A percentile compares a stretch with the other conserved stretches of the same genome.
These are phyloP conservation scores for Neurospora tetrasperma DNA, from an alignment of 495 filamentous ascomycete species.

Conservation along the genomic window DNA sequence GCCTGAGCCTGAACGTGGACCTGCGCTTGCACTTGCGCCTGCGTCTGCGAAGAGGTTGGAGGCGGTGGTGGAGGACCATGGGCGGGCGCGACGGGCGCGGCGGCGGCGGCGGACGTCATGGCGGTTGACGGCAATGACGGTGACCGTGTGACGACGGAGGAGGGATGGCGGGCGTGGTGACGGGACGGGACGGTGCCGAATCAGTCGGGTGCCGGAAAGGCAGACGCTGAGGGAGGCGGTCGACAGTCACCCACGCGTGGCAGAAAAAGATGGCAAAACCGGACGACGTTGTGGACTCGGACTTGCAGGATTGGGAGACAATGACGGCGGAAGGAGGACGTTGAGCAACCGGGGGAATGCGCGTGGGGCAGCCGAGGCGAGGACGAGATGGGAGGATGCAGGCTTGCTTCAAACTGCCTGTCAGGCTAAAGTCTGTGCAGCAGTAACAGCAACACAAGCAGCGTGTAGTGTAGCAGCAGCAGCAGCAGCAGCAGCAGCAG, in stretches of 20 bases:
- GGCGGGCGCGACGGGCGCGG: conserved; percentile 10
- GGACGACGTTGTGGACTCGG: neutral
- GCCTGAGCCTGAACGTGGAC: conserved; percentile 1
- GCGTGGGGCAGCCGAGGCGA: conserved; percentile 1
- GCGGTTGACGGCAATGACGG: neutral
- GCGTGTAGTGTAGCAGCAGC: neutral
- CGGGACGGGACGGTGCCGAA: neutral
- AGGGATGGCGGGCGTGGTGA: neutral
- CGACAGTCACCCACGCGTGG: neutral
- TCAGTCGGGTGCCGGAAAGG: neutral
- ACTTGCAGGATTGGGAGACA: neutral
- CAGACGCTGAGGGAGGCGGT: neutral
- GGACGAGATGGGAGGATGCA: neutral
- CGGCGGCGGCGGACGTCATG: conserved; percentile 23
- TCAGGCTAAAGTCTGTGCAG: neutral
- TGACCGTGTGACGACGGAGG: neutral
- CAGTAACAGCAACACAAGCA: neutral
- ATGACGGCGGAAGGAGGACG: neutral
- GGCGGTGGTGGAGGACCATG: conserved; percentile 8
- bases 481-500: neutral
- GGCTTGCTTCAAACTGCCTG: neutral
- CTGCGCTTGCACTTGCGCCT: conserved; percentile 5
- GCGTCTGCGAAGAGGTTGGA: conserved; percentile 13
- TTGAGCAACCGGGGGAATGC: neutral
- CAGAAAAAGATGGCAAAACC: neutral